Evolutionary conservation across 1,284 basidiomycete species (phyloP), one percentile per base, ranked within the genome.

Genomic region (Marasmius fiardii): DNA sequence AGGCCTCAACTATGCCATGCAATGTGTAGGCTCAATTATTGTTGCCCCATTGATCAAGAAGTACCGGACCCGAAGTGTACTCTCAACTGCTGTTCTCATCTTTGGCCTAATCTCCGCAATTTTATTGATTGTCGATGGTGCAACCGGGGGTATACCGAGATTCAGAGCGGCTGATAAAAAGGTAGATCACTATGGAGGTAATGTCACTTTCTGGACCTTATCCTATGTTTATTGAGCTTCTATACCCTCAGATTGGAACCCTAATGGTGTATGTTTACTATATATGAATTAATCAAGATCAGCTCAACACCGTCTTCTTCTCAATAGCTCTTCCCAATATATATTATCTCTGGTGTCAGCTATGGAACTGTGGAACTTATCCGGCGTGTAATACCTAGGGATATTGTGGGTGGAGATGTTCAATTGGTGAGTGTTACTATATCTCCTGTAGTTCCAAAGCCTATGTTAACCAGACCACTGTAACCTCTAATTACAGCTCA

Each of bases 351-450:
- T 18, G 69, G 68, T 48, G 61, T 71, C 24, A 61, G 65, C 4
- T 68, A 68, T 51, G 68, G 69, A 49, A 69, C 68, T 65, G 69
- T 69, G 12, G 68, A 69, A 43, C 60, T 70, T 11, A 71, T 71
- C 45, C 67, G 69, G 37, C 66, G 69, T 55, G 68, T 71, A 20
- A 71, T 69, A 44, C 68, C 68, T n/a, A 65, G 64, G 12, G 68
- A 69, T 57, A 69, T 70, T 23, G 68, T 69, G 20, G 68, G 68
- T 16, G 68, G 68, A 23, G 54, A 69, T 26, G 65, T 65, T 14
- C 61, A 60, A 18, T 67, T 70, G 11, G 66, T 67, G 56, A 18
- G 63, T n/a, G n/a, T n/a, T n/a, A n/a, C n/a, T 59, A 11, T 33
- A 20, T 26, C 26, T 35, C 24, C 21, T n/a, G n/a, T n/a, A n/a